Percentiles rank a stretch among this genome's conserved stretches.
phyloP scores from a whole-genome alignment of 768 basidiomycete species.

The Dictyophora rubrovolvata region DNA sequence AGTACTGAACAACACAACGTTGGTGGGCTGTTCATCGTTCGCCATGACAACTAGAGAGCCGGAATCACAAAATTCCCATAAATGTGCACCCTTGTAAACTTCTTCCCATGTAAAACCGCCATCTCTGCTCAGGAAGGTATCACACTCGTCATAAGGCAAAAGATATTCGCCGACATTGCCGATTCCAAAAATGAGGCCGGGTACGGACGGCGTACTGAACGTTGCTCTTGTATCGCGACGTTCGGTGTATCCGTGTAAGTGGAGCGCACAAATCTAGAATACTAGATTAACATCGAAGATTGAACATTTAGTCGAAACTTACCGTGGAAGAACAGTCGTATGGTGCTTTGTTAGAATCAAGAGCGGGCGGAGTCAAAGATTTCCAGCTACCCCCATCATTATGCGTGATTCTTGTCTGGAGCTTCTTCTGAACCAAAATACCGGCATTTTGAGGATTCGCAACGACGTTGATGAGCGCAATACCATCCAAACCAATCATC shows the following conservation, averaged over 20 bases:
- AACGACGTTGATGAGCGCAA: conserved; percentile 88
- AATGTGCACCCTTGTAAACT: conserved; percentile 93
- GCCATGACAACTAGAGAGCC: conserved; percentile 89
- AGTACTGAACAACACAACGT: conserved; percentile 80
- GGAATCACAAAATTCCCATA: conserved; percentile 98
- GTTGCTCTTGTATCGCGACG: conserved; percentile 84
- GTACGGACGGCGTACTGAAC: conserved; percentile 84
- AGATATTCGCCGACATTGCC: conserved; percentile 89
- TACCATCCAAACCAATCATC: conserved; percentile 90
- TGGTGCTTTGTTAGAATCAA: conserved; percentile 61
- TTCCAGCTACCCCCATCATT: conserved; percentile 98
- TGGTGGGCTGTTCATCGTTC: conserved; percentile 90
- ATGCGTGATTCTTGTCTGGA: conserved; percentile 87
- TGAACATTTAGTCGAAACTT: conserved; percentile 15
- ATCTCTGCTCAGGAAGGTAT: conserved; percentile 94
- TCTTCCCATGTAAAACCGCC: conserved; percentile 98
- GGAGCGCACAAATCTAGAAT: conserved; percentile 67
- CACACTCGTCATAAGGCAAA: conserved; percentile 72
- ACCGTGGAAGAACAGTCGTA: conserved; percentile 70
- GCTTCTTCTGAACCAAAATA: conserved; percentile 57
- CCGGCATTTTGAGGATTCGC: conserved; percentile 68
- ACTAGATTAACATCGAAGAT: not conserved
- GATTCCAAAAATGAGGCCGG: conserved; percentile 91
- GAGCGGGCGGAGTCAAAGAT: conserved; percentile 57
- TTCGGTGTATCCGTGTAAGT: conserved; percentile 95